Conservation (phyloP, 768 basidiomycete genomes). For the Termitomyces sp. region DNA sequence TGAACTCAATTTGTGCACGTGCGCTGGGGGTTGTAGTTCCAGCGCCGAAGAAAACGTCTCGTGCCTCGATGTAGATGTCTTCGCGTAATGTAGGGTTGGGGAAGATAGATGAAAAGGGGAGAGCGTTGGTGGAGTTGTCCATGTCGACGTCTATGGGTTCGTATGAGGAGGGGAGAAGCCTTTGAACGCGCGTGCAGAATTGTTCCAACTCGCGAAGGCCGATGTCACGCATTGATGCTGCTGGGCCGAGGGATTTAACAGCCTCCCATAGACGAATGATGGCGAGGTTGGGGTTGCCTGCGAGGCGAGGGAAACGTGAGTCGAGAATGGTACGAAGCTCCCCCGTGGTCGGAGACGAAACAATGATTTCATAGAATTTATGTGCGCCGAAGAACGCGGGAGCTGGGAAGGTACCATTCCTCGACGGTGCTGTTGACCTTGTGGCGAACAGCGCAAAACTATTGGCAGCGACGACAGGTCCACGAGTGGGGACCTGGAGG, state of each 20-base stretch:
- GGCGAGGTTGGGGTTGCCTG: constrained; percentile 36
- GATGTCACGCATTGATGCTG: constrained; percentile 50
- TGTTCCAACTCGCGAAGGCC: constrained; percentile 81
- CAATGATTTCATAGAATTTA: constrained; percentile 68
- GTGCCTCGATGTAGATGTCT: constrained; percentile 82
- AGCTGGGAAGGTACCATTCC: constrained; percentile 40
- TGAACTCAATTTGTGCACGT: constrained; percentile 38
- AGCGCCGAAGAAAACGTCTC: constrained; percentile 88
- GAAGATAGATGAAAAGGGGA: constrained; percentile 41
- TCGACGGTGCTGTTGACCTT: constrained; percentile 52
- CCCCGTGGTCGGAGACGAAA: constrained; percentile 52
- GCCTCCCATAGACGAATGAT: constrained; percentile 68
- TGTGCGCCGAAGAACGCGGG: constrained; percentile 82
- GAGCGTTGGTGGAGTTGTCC: constrained; percentile 14
- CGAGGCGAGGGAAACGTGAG: constrained; percentile 59
- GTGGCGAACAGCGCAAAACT: constrained; percentile 89
- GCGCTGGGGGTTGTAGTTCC: constrained; percentile 48
- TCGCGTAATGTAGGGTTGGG: constrained; percentile 76
- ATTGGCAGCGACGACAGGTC: constrained; percentile 67
- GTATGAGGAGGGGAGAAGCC: constrained; percentile 46
- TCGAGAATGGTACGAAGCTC: constrained; percentile 72
- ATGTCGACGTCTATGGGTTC: constrained; percentile 35
- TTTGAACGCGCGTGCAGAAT: constrained; percentile 71
- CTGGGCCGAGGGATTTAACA: constrained; percentile 44
- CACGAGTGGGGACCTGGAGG: constrained; percentile 70